Conservation (phyloP, 768 basidiomycete genomes). For the Coprinellus micaceus region DNA sequence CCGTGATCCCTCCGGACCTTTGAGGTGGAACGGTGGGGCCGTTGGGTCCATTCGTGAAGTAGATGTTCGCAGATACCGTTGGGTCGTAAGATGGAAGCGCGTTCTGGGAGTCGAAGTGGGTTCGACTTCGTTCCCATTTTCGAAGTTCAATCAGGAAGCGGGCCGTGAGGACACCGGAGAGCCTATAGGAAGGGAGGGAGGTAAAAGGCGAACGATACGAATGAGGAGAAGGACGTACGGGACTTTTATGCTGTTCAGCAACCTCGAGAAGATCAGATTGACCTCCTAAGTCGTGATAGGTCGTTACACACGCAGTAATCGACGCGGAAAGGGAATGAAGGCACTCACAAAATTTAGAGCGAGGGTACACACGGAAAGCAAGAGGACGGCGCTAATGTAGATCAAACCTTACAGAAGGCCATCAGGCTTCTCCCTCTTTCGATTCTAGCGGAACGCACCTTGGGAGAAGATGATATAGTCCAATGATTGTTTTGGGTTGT, state of each 20-base stretch:
- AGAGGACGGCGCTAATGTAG: slow-evolving; percentile 8
- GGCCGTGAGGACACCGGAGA: slow-evolving; percentile 8
- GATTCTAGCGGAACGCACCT: neutral
- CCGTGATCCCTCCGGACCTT: neutral
- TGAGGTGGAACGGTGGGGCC: no score
- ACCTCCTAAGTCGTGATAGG: neutral
- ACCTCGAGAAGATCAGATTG: neutral
- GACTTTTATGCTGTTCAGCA: slow-evolving; percentile 8
- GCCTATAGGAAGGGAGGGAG: neutral
- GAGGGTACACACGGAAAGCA: neutral
- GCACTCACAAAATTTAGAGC: slow-evolving; percentile 6
- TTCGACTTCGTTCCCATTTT: slow-evolving; percentile 2
- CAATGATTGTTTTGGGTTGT: neutral
- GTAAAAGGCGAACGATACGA: neutral
- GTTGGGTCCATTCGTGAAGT: neutral
- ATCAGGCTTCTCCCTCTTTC: no score
- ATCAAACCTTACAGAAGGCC: slow-evolving; percentile 5
- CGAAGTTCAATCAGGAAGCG: slow-evolving; percentile 8
- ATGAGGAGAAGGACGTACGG: neutral
- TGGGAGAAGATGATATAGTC: slow-evolving; percentile 11
- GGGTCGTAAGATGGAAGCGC: neutral
- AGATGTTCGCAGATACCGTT: neutral
- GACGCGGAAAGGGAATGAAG: neutral
- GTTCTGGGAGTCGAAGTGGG: neutral
- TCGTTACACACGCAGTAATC: neutral